Evolutionary conservation across 148 eudicot species (phyloP), one percentile per base, ranked within the genome.

Genomic region (Hydrangea macrophylla): DNA sequence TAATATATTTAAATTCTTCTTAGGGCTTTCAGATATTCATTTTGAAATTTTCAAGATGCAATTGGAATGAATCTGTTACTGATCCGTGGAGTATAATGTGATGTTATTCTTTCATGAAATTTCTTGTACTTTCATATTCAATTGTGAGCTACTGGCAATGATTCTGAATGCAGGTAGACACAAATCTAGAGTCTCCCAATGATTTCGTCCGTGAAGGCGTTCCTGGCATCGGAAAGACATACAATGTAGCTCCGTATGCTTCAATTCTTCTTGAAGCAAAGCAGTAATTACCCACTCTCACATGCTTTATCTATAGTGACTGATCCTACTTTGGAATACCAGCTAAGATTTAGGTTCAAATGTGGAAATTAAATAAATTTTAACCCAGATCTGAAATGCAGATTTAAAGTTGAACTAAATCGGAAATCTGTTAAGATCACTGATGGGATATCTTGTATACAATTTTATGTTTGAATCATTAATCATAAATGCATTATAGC

Each of bases 221-320:
- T 22, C 78, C 85, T 2, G 93, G 87, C 55, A 51, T 89, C 7
- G 68, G 71, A 62, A 67, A 72, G 36, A 64, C 84, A 2, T 94
- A 91, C 72, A 80, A 74, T 58, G 72, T 92, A 17, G 96, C 98
- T 60, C 92, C 97, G 23, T 84, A 75, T 68, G 88, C 98, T 26
- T 85, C 90, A 48, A 88, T 94, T 72, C 79, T 94, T 64, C 85
- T 94, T 30, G 76, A 94, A 88, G 97, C 96, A 6, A 88, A 92
- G 75, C 51, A 39, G 17, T 82, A 69, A 3, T 10, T 7, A 27
- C 25, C 31, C 24, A 39, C n/a, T 42, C 11, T 18, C 23, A 15
- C 26, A 28, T 40, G 42, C n/a, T 15, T 59, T 30, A 18, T 15
- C 37, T 18, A 18, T 6, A 2, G 33, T 3, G 10, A 20, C 27